These are phyloP conservation scores for Maudiozyma bulderi DNA, from an alignment of 805 yeast species.

Conservation along the genomic window DNA sequence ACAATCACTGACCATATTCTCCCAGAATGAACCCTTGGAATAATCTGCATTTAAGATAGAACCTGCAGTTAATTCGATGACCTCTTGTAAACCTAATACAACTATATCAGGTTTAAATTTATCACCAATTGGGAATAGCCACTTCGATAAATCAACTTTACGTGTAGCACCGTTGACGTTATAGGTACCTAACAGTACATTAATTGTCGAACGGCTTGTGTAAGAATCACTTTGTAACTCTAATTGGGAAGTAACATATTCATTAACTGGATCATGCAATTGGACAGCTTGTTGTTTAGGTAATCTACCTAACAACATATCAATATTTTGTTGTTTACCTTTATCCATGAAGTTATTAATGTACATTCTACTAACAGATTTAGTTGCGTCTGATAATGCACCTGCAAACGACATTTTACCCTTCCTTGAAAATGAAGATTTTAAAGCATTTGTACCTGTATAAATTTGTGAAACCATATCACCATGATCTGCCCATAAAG, in stretches of 20 bases:
- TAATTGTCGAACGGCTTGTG: slow-evolving; percentile 50
- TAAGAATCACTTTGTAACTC: slow-evolving; percentile 35
- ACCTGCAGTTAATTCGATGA: slow-evolving; percentile 86
- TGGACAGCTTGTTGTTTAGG: slow-evolving; percentile 61
- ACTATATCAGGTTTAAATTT: slow-evolving; percentile 61
- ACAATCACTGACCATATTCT: slow-evolving; percentile 49
- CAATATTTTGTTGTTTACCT: slow-evolving; percentile 82
- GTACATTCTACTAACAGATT: slow-evolving; percentile 89
- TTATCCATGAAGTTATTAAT: slow-evolving; percentile 93
- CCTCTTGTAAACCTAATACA: slow-evolving; percentile 89
- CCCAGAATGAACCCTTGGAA: slow-evolving; percentile 75
- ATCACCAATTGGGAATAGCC: slow-evolving; percentile 76
- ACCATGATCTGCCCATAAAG: slow-evolving; percentile 97
- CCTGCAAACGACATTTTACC: slow-evolving; percentile 97
- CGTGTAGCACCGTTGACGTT: slow-evolving; percentile 70
- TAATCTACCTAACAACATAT: slow-evolving; percentile 71
- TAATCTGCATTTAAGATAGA: slow-evolving; percentile 80
- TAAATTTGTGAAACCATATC: slow-evolving; percentile 92
- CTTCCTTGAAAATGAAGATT: slow-evolving; percentile 85
- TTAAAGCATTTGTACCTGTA: slow-evolving; percentile 95
- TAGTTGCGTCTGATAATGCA: slow-evolving; percentile 93
- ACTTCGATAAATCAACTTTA: slow-evolving; percentile 49
- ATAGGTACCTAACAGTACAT: slow-evolving; percentile 73
- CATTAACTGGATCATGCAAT: slow-evolving; percentile 82
- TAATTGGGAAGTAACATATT: slow-evolving; percentile 64